These are phyloP conservation scores for Ceratocystis albifundus DNA, from an alignment of 2,329 filamentous ascomycete genomes.

Conservation along the genomic window DNA sequence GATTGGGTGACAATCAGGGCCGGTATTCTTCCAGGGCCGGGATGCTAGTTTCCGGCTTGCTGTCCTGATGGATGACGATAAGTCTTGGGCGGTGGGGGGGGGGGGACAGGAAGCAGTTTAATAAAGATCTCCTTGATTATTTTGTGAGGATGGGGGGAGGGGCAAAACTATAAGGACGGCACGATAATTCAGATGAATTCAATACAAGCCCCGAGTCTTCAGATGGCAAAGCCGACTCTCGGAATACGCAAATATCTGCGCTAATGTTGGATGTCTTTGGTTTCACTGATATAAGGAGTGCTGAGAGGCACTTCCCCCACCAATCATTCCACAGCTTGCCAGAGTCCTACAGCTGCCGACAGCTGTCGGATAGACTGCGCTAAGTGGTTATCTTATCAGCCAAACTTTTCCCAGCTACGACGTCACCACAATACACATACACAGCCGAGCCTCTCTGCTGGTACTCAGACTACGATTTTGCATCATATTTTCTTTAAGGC, in stretches of 20 bases:
- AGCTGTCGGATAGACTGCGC: neutral
- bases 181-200: neutral
- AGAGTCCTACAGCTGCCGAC: neutral
- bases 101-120: neutral
- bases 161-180: neutral
- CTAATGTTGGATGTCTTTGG: neutral
- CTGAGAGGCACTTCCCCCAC: neutral
- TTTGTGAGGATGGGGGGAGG: no score
- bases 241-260: neutral
- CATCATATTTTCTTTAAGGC: neutral
- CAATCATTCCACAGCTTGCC: neutral
- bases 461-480: neutral
- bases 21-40: neutral
- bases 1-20: neutral
- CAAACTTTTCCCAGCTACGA: neutral
- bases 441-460: neutral
- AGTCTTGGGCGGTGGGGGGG: neutral
- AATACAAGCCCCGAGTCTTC: neutral
- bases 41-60: neutral
- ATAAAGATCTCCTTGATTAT: neutral
- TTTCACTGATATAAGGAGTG: neutral
- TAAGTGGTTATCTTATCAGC: constrained; percentile 9
- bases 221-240: neutral
- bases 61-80: constrained; percentile 3
- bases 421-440: neutral